Conservation (phyloP, 163 green algal genomes). For the Volvox carteri region DNA sequence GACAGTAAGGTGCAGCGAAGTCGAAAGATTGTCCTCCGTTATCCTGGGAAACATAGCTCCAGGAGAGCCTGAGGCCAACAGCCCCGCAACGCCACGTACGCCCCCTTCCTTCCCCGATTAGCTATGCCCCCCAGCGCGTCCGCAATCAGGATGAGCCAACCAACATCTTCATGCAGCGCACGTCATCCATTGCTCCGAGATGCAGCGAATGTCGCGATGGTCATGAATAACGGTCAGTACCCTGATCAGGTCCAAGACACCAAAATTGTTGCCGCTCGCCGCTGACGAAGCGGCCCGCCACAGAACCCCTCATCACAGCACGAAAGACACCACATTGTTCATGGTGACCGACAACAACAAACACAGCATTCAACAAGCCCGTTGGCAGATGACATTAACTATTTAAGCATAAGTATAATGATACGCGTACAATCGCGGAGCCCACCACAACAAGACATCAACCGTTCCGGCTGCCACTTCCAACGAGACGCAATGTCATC, state of each 20-base stretch:
- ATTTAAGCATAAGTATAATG: not conserved
- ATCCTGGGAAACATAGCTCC: no score
- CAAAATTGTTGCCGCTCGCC: not conserved
- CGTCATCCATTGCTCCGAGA: not conserved
- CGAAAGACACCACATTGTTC: not conserved
- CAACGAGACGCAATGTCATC: not conserved
- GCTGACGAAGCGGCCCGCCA: not conserved
- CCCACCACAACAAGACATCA: not conserved
- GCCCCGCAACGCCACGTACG: no score
- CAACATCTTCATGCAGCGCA: not conserved
- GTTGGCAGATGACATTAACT: not conserved
- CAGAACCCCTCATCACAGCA: not conserved
- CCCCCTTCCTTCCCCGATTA: no score
- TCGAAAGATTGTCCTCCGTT: no score
- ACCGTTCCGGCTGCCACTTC: not conserved
- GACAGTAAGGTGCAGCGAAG: no score
- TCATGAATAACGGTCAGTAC: not conserved
- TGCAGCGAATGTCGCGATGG: not conserved
- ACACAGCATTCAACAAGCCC: not conserved
- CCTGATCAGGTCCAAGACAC: not conserved
- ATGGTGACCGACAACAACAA: not conserved
- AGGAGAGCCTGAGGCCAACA: no score
- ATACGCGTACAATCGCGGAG: not conserved
- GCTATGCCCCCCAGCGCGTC: no score
- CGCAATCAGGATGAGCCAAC: not conserved